Evolutionary conservation across 148 eudicot species (phyloP).

Genomic region (Simmondsia chinensis): DNA sequence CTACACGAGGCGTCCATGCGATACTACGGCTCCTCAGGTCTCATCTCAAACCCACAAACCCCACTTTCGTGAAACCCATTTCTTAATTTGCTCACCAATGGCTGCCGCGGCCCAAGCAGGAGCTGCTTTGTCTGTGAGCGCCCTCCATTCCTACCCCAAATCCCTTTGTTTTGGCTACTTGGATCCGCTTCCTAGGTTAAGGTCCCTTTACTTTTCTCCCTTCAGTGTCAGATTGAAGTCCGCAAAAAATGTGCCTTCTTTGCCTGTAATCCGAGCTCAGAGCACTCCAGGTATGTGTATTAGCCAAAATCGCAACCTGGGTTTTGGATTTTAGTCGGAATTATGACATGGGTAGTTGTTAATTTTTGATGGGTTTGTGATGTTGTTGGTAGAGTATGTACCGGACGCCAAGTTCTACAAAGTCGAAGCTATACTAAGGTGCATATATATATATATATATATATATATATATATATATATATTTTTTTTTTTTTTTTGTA

Average conservation of each 20-base stretch:
- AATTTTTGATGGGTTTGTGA: background rate
- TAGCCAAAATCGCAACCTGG: background rate
- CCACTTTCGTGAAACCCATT: no score
- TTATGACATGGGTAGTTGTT: background rate
- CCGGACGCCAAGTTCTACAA: conserved; percentile 82
- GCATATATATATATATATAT: background rate
- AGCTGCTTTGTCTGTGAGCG: no score
- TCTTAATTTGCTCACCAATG: no score
- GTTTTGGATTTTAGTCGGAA: background rate
- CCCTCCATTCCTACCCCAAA: conserved; percentile 7
- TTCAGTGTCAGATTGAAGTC: conserved; percentile 12
- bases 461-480: background rate
- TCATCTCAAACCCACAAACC: no score
- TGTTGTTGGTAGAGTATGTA: conserved; percentile 29
- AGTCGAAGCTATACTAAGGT: conserved; percentile 85
- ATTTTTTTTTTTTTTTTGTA: background rate
- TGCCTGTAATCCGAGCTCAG: conserved; percentile 44
- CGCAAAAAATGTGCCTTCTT: conserved; percentile 10
- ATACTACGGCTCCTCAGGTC: no score
- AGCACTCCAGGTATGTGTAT: conserved; percentile 16
- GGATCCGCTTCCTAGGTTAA: background rate
- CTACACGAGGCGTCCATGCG: no score
- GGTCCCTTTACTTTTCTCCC: no score
- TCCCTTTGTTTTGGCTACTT: conserved; percentile 1
- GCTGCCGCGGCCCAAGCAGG: no score